Evolutionary conservation across 2,329 filamentous ascomycete genomes (phyloP), one percentile per base, ranked within the genome.

Genomic region (Cercospora citrullina): DNA sequence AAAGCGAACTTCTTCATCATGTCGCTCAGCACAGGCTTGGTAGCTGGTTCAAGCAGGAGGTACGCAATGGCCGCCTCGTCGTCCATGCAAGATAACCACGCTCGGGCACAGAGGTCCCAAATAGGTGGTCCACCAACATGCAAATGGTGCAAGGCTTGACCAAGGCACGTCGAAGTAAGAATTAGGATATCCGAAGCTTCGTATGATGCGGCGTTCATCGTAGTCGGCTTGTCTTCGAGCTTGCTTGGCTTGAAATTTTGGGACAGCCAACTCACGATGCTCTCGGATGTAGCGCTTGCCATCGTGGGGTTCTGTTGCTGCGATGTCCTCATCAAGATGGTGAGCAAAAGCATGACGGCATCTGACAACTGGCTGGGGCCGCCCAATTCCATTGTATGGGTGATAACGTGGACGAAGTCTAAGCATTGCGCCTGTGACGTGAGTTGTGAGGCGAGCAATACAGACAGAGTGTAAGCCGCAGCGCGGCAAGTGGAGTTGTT

Each of bases 341-440:
- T 83, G 87, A 96, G 92, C 48, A 99, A 79, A 2, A 85, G 82
- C 18, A 94, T 82, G 3, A 92, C 91, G 1, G 93, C 89, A 77
- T 98, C 95, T n/a, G 90, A 90, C 18, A 97, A 81, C 21, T 89
- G 78, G 1, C 89, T 88, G 7, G 95, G 94, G 0, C 94, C 94
- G 76, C 90, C 94, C 39, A 94, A 84, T 74, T 96, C 94, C 57
- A 92, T 89, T 23, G 90, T 90, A 5, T 88, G 87, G 10, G 96
- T 84, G 67, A 96, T 90, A 64, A 85, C 86, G 72, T 91, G 90
- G 60, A 92, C 83, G 30, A 90, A 89, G 66, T 92, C 88, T 2
- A 88, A 87, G 16, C 94, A 82, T 30, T 86, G 82, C 57, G 89
- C 85, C 73, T 91, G 91, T 0, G 88, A 82, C 10, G 97, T 78